Evolutionary conservation across 805 yeast species (phyloP).

Genomic region (Starmerella asiatica): DNA sequence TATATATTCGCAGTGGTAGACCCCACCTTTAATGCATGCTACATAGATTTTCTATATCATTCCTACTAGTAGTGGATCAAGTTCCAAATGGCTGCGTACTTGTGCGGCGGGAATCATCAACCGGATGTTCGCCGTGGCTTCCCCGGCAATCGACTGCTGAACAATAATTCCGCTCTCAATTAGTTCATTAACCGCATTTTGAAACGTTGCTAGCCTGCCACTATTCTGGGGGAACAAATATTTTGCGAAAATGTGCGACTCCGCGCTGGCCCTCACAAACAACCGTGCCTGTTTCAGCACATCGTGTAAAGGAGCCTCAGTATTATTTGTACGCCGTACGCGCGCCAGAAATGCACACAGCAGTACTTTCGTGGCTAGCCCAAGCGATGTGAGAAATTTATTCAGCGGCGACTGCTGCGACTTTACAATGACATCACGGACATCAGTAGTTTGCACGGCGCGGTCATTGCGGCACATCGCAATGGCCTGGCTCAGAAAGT

Average conservation of each 20-base stretch:
- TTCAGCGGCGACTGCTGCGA: slow-evolving; percentile 63
- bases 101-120: slow-evolving; percentile 63
- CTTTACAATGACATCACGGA: slow-evolving; percentile 67
- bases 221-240: slow-evolving; percentile 14
- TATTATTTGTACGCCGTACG: slow-evolving; percentile 51
- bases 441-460: slow-evolving; percentile 40
- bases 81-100: slow-evolving; percentile 43
- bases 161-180: slow-evolving; percentile 66
- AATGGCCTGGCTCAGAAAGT: slow-evolving; percentile 76
- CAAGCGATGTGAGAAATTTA: slow-evolving; percentile 41
- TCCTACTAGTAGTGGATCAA: slow-evolving; percentile 37
- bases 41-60: slow-evolving; percentile 21
- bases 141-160: slow-evolving; percentile 55
- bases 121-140: slow-evolving; percentile 49
- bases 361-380: slow-evolving; percentile 59
- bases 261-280: slow-evolving; percentile 33
- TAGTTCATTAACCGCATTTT: slow-evolving; percentile 49
- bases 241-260: slow-evolving; percentile 19
- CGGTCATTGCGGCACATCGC: slow-evolving; percentile 30
- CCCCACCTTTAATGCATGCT: neutral
- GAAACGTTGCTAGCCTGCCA: slow-evolving; percentile 46
- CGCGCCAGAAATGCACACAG: slow-evolving; percentile 55
- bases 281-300: slow-evolving; percentile 62
- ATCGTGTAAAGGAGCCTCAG: slow-evolving; percentile 63
- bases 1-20: slow-evolving; percentile 40